phyloP scores from a whole-genome alignment of 257 asterid genomes.

The Solanum pimpinellifolium region DNA sequence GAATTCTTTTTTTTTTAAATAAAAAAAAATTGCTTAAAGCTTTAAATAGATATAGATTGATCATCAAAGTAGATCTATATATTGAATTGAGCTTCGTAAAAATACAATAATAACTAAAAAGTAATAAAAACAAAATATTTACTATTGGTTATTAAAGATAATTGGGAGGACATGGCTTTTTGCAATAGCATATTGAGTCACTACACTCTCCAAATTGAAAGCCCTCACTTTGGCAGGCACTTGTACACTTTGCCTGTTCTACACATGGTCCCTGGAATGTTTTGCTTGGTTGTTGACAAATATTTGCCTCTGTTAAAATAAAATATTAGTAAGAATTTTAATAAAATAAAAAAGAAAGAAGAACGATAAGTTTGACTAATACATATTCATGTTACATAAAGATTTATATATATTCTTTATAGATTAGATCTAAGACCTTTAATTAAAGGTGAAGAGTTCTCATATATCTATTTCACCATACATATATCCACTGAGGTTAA shows the following conservation, averaged over 20 bases:
- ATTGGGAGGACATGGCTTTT: background rate
- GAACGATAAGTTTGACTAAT: background rate
- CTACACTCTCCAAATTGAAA: no score
- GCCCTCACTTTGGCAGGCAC: no score
- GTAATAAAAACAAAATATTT: background rate
- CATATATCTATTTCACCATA: no score
- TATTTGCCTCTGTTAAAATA: background rate
- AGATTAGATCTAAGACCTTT: no score
- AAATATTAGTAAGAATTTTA: background rate
- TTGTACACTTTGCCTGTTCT: no score
- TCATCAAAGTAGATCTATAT: background rate
- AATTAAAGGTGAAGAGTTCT: no score
- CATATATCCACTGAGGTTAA: no score
- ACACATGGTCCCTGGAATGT: background rate
- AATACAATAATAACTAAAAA: background rate
- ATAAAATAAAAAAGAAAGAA: background rate
- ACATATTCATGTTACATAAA: rapidly evolving
- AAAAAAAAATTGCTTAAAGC: no score
- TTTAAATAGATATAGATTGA: background rate
- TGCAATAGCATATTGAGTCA: no score
- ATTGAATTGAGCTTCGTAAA: background rate
- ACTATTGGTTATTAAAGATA: background rate
- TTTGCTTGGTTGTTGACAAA: background rate
- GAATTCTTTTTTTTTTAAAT: no score
- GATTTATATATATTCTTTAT: no score